Evolutionary conservation across 768 basidiomycete genomes (phyloP).

Genomic region (Nidularia pulvinata): DNA sequence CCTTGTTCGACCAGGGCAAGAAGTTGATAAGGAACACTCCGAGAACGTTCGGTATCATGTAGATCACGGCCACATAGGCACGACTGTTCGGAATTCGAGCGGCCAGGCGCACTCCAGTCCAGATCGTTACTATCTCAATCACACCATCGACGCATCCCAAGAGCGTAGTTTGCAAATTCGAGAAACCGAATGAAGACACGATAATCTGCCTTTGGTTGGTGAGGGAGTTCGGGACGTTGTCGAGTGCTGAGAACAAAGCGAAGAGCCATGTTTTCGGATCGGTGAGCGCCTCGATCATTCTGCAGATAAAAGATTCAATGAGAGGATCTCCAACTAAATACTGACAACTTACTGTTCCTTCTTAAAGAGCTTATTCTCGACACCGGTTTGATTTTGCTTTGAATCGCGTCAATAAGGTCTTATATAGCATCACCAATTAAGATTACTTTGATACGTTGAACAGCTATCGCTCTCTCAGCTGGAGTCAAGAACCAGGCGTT

Average conservation of each 20-base stretch:
- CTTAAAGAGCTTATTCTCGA: slow-evolving; percentile 84
- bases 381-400: slow-evolving; percentile 76
- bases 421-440: not conserved
- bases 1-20: slow-evolving; percentile 63
- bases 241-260: slow-evolving; percentile 61
- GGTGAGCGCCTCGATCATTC: slow-evolving; percentile 64
- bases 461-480: slow-evolving; percentile 61
- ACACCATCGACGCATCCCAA: slow-evolving; percentile 66
- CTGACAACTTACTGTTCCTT: slow-evolving; percentile 61
- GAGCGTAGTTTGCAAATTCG: slow-evolving; percentile 63
- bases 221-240: slow-evolving; percentile 64
- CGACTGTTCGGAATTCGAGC: slow-evolving; percentile 55
- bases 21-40: slow-evolving; percentile 64
- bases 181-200: slow-evolving; percentile 66
- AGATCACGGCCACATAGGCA: slow-evolving; percentile 63
- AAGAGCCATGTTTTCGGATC: slow-evolving; percentile 83
- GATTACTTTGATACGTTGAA: slow-evolving; percentile 60
- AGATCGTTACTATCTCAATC: slow-evolving; percentile 72
- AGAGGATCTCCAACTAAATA: not conserved
- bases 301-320: slow-evolving; percentile 15
- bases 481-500: slow-evolving; percentile 73
- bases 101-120: slow-evolving; percentile 57
- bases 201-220: slow-evolving; percentile 70
- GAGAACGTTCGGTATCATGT: slow-evolving; percentile 63
- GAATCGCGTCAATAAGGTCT: not conserved